phyloP scores from a whole-genome alignment of 768 basidiomycete genomes.

The Candolleomyces aberdarensis region DNA sequence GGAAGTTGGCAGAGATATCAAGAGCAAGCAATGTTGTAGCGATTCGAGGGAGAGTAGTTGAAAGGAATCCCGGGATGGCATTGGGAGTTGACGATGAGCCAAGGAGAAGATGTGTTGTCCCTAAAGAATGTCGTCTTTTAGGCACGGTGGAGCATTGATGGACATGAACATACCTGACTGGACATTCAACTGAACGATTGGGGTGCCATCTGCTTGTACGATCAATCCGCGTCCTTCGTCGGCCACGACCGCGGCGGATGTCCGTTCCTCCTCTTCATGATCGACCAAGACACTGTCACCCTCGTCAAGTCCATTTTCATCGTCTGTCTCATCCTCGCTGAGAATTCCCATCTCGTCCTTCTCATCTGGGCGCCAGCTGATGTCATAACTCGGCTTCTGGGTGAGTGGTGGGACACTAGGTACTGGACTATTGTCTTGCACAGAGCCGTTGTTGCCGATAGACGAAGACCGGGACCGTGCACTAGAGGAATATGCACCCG shows the following conservation, averaged over 20 bases:
- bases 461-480: constrained; percentile 72
- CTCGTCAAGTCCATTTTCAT: constrained; percentile 37
- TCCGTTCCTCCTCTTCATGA: constrained; percentile 64
- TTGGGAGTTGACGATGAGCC: constrained; percentile 78
- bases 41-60: constrained; percentile 67
- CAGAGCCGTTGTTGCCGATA: constrained; percentile 41
- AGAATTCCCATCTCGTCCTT: constrained; percentile 57
- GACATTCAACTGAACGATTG: constrained; percentile 61
- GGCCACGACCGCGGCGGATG: constrained; percentile 73
- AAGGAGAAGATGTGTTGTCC: constrained; percentile 91
- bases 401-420: constrained; percentile 38
- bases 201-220: constrained; percentile 63
- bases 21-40: constrained; percentile 80
- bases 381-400: constrained; percentile 72
- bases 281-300: constrained; percentile 11
- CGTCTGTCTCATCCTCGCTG: constrained; percentile 57
- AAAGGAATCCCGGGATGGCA: constrained; percentile 73
- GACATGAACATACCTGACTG: constrained; percentile 59
- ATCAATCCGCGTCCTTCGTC: constrained; percentile 86
- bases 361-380: constrained; percentile 74
- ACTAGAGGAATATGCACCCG: constrained; percentile 63
- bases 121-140: constrained; percentile 36
- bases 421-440: constrained; percentile 35
- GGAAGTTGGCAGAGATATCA: constrained; percentile 88
- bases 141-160: constrained; percentile 5